These are phyloP conservation scores for Vitis rotundifolia DNA, from an alignment of 164 flowering plant genomes.

Conservation along the genomic window DNA sequence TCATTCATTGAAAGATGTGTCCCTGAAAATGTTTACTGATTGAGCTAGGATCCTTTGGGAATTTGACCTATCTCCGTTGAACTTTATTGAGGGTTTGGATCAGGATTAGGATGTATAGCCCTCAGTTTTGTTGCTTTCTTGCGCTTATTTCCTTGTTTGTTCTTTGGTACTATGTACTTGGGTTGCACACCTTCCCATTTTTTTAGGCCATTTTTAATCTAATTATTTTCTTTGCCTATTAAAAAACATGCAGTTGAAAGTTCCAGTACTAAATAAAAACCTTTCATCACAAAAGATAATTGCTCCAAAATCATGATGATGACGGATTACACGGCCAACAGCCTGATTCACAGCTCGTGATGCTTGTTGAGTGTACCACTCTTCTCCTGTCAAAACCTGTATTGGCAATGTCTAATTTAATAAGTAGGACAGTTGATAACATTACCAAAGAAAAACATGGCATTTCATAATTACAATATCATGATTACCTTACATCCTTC, in stretches of 20 bases:
- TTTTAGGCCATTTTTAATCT: too few species aligned
- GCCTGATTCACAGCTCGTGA: slow-evolving; percentile 97
- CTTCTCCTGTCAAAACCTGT: slow-evolving; percentile 77
- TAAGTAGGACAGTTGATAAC: not conserved
- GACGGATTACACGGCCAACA: slow-evolving; percentile 98
- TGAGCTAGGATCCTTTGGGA: too few species aligned
- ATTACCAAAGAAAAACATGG: not conserved
- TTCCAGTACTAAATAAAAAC: slow-evolving; percentile 28
- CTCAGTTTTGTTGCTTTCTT: too few species aligned
- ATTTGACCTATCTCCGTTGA: too few species aligned
- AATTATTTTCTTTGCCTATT: too few species aligned
- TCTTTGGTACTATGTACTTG: too few species aligned
- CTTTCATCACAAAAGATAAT: slow-evolving; percentile 96
- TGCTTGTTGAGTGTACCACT: slow-evolving; percentile 95
- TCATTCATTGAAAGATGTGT: too few species aligned
- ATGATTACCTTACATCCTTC: slow-evolving; percentile 50
- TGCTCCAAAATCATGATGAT: slow-evolving; percentile 95
- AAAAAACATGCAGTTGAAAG: not conserved
- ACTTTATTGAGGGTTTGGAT: too few species aligned
- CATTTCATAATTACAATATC: not conserved
- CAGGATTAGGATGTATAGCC: too few species aligned
- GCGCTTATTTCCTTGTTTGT: too few species aligned
- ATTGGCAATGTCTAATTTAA: slow-evolving; percentile 10
- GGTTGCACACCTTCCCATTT: too few species aligned
- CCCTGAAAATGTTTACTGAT: too few species aligned